Evolutionary conservation across 371 early-diverging fungal species (phyloP).

Genomic region (Mortierella sp.): DNA sequence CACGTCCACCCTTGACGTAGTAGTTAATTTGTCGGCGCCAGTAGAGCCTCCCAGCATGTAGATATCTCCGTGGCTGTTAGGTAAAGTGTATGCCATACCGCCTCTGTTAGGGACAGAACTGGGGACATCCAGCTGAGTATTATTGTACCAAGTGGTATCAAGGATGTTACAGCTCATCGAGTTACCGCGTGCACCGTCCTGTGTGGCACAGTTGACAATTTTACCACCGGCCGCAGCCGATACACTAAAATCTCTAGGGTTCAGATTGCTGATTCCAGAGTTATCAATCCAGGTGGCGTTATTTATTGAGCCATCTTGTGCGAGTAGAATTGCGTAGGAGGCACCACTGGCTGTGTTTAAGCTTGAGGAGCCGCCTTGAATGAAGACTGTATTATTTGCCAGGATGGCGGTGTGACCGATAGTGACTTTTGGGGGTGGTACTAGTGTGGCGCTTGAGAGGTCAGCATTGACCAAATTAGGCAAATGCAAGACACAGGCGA

Average conservation of each 20-base stretch:
- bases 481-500: slow-evolving; percentile 12
- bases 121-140: background rate
- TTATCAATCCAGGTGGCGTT: slow-evolving; percentile 19
- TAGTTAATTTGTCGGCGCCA: background rate
- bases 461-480: slow-evolving; percentile 13
- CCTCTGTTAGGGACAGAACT: slow-evolving; percentile 7
- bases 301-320: background rate
- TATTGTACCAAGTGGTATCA: slow-evolving; percentile 23
- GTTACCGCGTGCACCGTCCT: background rate
- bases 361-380: slow-evolving; percentile 33
- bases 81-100: slow-evolving; percentile 32
- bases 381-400: slow-evolving; percentile 43
- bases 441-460: background rate
- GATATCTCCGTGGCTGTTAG: background rate
- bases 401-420: slow-evolving; percentile 36
- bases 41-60: slow-evolving; percentile 35
- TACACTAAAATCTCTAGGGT: slow-evolving; percentile 21
- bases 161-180: slow-evolving; percentile 32
- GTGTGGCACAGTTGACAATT: slow-evolving; percentile 38
- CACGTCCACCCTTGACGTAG: background rate
- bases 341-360: slow-evolving; percentile 1
- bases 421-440: slow-evolving; percentile 9
- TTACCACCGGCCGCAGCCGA: slow-evolving; percentile 6
- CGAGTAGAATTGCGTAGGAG: slow-evolving; percentile 36
- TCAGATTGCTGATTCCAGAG: slow-evolving; percentile 13